These are phyloP conservation scores for Aspergillus luchuensis DNA, from an alignment of 2,329 filamentous ascomycete genomes.

Conservation along the genomic window DNA sequence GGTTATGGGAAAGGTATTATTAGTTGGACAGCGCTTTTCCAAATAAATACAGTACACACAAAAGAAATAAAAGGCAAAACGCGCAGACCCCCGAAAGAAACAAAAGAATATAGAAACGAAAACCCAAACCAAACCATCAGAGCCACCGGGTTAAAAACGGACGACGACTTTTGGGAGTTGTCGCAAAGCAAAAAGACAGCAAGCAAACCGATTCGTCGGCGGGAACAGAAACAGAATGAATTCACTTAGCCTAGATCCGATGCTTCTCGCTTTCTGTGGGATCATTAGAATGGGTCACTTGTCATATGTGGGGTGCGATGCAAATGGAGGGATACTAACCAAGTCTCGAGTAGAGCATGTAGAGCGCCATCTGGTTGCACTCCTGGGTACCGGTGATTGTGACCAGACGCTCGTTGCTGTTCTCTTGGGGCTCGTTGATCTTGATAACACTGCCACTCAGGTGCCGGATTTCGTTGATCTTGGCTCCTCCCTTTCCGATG, in stretches of 20 bases:
- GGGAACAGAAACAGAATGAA: constrained; percentile 17
- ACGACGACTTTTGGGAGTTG: constrained; percentile 13
- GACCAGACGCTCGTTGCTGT: constrained; percentile 95
- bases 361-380: constrained; percentile 99
- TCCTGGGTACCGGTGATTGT: constrained; percentile 97
- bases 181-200: constrained; percentile 11
- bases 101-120: constrained; percentile 11
- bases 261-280: constrained; percentile 73
- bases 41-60: constrained; percentile 37
- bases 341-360: constrained; percentile 97
- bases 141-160: constrained; percentile 17
- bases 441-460: constrained; percentile 98
- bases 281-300: constrained; percentile 15
- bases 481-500: constrained; percentile 96
- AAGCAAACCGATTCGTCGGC: constrained; percentile 28
- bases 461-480: constrained; percentile 99
- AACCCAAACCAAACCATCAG: constrained; percentile 23
- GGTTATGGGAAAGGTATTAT: constrained; percentile 3
- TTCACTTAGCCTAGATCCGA: constrained; percentile 55
- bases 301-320: background rate
- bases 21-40: constrained; percentile 26
- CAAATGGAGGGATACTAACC: constrained; percentile 56
- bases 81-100: constrained; percentile 17
- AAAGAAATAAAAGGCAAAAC: constrained; percentile 18
- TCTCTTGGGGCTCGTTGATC: constrained; percentile 99